These are phyloP conservation scores for Fistulina hepatica DNA, from an alignment of 1,284 basidiomycete species.

Conservation along the genomic window DNA sequence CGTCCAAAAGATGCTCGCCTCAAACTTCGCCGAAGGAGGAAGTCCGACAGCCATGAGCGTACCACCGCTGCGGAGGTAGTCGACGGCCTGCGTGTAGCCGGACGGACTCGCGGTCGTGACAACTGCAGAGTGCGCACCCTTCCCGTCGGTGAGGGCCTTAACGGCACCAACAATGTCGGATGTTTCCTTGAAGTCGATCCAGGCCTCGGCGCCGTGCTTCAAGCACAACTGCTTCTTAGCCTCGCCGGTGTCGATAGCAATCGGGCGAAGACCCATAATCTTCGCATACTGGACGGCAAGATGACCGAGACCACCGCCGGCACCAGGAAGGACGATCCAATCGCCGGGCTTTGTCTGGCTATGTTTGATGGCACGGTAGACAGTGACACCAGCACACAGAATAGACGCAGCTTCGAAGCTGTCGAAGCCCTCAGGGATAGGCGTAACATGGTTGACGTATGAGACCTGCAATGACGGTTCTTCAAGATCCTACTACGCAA, in stretches of 20 bases:
- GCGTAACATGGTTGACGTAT: constrained; percentile 60
- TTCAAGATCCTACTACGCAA: background rate
- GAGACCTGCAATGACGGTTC: constrained; percentile 32
- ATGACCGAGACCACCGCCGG: constrained; percentile 66
- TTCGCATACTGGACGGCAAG: constrained; percentile 74
- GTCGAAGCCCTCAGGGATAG: constrained; percentile 58
- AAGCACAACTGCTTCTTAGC: constrained; percentile 64
- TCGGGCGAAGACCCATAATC: constrained; percentile 65
- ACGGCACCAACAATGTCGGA: constrained; percentile 54
- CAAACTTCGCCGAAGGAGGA: constrained; percentile 47
- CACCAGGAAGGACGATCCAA: constrained; percentile 73
- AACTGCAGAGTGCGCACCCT: constrained; percentile 67
- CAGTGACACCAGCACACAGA: constrained; percentile 74
- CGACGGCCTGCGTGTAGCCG: constrained; percentile 62
- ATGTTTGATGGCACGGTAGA: constrained; percentile 79
- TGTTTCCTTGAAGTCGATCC: constrained; percentile 68
- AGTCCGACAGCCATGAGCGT: constrained; percentile 69
- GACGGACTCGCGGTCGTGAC: constrained; percentile 49
- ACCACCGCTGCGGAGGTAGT: constrained; percentile 54
- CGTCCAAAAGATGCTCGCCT: constrained; percentile 67
- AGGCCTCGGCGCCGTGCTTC: constrained; percentile 65
- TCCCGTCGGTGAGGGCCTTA: constrained; percentile 53
- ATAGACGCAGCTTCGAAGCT: constrained; percentile 71
- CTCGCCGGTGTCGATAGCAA: constrained; percentile 70
- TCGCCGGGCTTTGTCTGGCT: constrained; percentile 63